Conservation (phyloP, 1,139 yeast genomes). For the Pichia sp. region DNA sequence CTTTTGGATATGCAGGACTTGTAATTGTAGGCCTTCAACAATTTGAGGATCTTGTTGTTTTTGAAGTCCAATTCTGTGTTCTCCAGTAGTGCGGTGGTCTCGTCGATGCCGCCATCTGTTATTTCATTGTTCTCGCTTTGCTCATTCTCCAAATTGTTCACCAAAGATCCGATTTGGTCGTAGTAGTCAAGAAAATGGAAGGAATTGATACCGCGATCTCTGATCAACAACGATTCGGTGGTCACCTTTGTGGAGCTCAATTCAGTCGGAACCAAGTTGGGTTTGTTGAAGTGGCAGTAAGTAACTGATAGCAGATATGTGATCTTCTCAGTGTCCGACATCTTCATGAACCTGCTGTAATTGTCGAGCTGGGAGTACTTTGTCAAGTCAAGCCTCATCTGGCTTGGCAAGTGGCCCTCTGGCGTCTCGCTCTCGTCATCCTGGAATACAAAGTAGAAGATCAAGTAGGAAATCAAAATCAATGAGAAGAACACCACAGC, state of each 20-base stretch:
- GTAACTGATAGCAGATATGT: constrained; percentile 9
- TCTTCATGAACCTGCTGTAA: not conserved
- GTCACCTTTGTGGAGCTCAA: constrained; percentile 34
- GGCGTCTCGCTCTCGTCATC: constrained; percentile 3
- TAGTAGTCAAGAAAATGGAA: constrained; percentile 41
- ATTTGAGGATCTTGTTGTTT: constrained; percentile 13
- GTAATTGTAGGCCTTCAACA: constrained; percentile 8
- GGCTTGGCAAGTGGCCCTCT: constrained; percentile 1
- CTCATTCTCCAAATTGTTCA: constrained; percentile 21
- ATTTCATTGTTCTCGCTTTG: constrained; percentile 9
- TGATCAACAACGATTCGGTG: constrained; percentile 34
- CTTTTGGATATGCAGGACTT: not conserved
- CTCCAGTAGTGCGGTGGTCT: constrained; percentile 9
- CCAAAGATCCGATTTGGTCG: constrained; percentile 28
- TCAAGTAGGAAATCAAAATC: constrained; percentile 4
- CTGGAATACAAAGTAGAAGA: constrained; percentile 1
- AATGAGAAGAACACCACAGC: constrained; percentile 2
- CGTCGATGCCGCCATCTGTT: constrained; percentile 17
- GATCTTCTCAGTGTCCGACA: constrained; percentile 12
- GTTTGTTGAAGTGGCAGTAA: constrained; percentile 38
- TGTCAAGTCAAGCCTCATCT: constrained; percentile 4
- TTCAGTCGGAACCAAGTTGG: constrained; percentile 37
- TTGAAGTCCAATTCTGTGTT: constrained; percentile 18
- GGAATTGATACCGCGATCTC: constrained; percentile 48
- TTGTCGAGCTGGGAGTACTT: constrained; percentile 2